Conservation (phyloP, 345 rosid genomes). For the Hibiscus trionum region DNA sequence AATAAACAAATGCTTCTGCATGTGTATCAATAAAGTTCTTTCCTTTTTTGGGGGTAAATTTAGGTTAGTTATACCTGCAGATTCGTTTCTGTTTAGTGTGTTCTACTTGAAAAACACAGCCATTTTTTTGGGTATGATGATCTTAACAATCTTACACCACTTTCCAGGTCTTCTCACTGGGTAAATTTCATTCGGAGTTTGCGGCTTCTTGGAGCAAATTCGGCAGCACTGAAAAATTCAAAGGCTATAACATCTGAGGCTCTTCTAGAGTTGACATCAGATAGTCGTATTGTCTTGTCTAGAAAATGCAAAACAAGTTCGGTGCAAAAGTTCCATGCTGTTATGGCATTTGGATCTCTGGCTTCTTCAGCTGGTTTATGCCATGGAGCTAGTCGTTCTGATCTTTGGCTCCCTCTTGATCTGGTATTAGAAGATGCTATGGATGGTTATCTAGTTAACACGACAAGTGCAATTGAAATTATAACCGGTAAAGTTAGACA, state of each 20-base stretch:
- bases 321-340: conserved; percentile 40
- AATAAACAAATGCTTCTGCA: not conserved
- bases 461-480: conserved; percentile 71
- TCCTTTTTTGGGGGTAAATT: not conserved
- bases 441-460: conserved; percentile 79
- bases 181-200: conserved; percentile 51
- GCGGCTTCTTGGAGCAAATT: conserved; percentile 46
- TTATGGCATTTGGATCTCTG: conserved; percentile 55
- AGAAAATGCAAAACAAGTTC: conserved; percentile 41
- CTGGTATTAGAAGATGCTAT: conserved; percentile 84
- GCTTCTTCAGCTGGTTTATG: conserved; percentile 52
- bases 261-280: conserved; percentile 54
- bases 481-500: conserved; percentile 47
- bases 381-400: conserved; percentile 64
- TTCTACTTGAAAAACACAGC: not conserved
- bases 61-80: not conserved
- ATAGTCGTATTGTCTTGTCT: conserved; percentile 27
- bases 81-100: not conserved
- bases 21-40: not conserved
- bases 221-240: conserved; percentile 52
- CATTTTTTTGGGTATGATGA: not conserved
- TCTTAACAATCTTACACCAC: conserved; percentile 5
- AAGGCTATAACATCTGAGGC: conserved; percentile 31
- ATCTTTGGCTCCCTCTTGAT: conserved; percentile 96
- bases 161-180: conserved; percentile 65